Conservation (phyloP, 2,329 filamentous ascomycete species). For the Elsinoe fawcettii region DNA sequence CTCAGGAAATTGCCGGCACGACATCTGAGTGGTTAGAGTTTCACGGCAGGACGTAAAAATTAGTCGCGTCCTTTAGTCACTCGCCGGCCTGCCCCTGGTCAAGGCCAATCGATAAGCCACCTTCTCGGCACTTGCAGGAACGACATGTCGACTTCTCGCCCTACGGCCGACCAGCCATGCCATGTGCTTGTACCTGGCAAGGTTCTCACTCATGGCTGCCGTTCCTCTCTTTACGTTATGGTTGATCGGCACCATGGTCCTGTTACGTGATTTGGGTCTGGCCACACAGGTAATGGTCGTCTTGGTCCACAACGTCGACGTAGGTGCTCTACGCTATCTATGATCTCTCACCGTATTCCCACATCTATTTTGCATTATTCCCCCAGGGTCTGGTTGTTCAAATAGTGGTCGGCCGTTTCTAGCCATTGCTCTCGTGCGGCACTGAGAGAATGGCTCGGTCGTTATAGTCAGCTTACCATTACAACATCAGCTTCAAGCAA, state of each 20-base stretch:
- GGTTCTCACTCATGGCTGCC: neutral
- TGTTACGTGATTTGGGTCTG: constrained; percentile 10
- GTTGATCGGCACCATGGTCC: neutral
- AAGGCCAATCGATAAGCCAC: constrained; percentile 2
- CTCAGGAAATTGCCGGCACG: neutral
- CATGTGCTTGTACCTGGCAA: neutral
- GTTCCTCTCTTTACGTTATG: constrained; percentile 9
- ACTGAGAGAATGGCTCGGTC: neutral
- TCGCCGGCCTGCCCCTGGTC: neutral
- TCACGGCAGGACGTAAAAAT: neutral
- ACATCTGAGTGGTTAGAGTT: neutral
- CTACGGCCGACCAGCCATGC: neutral
- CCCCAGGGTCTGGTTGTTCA: neutral
- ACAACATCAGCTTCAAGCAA: neutral
- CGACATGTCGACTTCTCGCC: neutral
- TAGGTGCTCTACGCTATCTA: constrained; percentile 10
- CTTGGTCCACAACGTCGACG: constrained; percentile 3
- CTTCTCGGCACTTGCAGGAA: constrained; percentile 1
- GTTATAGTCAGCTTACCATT: neutral
- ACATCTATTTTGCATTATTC: neutral
- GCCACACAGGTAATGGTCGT: neutral
- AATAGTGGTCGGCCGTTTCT: neutral
- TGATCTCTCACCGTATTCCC: constrained; percentile 3
- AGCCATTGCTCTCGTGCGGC: neutral
- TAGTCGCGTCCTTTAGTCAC: constrained; percentile 6